Conservation (phyloP, 768 basidiomycete genomes). For the Tricholoma terreum region DNA sequence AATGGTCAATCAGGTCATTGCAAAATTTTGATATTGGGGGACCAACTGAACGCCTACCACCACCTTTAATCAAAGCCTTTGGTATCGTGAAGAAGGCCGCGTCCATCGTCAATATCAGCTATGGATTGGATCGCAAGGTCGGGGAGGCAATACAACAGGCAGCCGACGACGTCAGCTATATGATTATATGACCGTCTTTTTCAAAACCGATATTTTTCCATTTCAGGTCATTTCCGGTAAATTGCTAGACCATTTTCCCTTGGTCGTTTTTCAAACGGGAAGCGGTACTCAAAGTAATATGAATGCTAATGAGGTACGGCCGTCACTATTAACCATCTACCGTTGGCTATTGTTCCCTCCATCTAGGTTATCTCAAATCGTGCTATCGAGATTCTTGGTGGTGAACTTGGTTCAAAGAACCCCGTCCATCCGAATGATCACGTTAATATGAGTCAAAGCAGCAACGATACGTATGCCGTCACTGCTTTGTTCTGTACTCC, state of each 20-base stretch:
- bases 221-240: constrained; percentile 91
- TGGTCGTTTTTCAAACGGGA: constrained; percentile 99
- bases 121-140: constrained; percentile 88
- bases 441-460: constrained; percentile 98
- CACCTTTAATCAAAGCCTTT: constrained; percentile 96
- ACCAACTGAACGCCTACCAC: constrained; percentile 86
- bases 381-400: constrained; percentile 95
- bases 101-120: constrained; percentile 80
- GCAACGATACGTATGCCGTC: constrained; percentile 82
- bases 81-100: constrained; percentile 98
- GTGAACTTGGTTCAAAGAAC: constrained; percentile 91
- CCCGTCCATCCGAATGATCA: constrained; percentile 99
- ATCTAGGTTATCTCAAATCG: constrained; percentile 93
- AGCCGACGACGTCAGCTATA: constrained; percentile 77
- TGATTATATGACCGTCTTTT: background rate
- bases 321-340: background rate
- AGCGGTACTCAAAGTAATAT: constrained; percentile 99
- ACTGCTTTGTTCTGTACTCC: background rate
- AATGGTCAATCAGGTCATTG: constrained; percentile 51
- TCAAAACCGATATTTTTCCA: constrained; percentile 2
- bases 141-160: constrained; percentile 88
- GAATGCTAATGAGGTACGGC: constrained; percentile 89
- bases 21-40: constrained; percentile 99
- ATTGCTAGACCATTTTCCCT: constrained; percentile 91
- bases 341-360: background rate